A percentile compares a stretch with the other conserved stretches of the same genome.
phyloP scores from a whole-genome alignment of 2,329 filamentous ascomycete genomes.

The Beauveria bassiana region DNA sequence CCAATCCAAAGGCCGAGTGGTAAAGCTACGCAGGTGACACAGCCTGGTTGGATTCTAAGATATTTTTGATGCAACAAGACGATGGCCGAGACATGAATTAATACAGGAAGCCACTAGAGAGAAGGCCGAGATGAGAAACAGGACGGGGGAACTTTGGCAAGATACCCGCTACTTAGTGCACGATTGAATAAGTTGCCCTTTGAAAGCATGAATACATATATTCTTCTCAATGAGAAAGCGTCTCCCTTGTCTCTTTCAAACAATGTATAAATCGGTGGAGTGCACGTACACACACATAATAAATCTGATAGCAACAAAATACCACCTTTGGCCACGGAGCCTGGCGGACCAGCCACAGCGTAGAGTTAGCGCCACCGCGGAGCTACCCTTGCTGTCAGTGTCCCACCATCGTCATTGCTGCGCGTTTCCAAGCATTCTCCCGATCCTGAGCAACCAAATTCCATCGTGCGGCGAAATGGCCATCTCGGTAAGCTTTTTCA shows the following conservation, averaged over 20 bases:
- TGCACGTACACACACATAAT: too few species aligned
- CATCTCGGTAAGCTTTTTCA: conserved; percentile 16
- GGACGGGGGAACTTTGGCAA: neutral
- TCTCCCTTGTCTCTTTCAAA: neutral
- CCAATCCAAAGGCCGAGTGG: neutral
- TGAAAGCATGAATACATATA: neutral
- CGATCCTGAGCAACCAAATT: neutral
- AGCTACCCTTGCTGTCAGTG: conserved; percentile 6
- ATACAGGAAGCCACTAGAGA: neutral
- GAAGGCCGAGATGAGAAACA: neutral
- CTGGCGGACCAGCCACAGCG: neutral
- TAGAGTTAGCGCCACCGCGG: neutral
- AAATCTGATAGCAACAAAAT: too few species aligned
- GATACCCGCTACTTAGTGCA: conserved; percentile 8
- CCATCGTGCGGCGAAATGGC: conserved; percentile 17
- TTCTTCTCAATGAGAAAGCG: neutral
- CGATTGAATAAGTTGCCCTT: neutral
- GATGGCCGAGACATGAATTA: neutral
- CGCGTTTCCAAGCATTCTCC: neutral
- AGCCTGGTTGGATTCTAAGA: too few species aligned
- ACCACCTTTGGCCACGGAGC: neutral
- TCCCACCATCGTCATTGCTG: conserved; percentile 11
- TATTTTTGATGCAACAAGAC: neutral
- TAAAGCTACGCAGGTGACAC: neutral
- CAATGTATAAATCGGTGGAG: neutral